These are phyloP conservation scores for Wickerhamomyces sp. DNA, from an alignment of 1,139 yeast genomes.

Conservation along the genomic window DNA sequence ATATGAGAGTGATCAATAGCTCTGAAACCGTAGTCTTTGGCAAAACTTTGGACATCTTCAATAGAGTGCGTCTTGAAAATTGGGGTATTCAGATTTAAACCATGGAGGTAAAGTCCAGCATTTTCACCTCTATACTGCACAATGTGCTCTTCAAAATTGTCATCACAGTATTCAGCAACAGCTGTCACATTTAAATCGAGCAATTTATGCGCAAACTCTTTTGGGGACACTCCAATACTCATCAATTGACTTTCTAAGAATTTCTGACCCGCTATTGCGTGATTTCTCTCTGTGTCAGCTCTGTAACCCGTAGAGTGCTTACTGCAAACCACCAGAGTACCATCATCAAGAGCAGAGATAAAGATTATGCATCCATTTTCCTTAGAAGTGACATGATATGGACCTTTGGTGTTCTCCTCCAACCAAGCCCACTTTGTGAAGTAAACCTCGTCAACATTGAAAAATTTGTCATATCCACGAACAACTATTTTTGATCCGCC, in stretches of 20 bases:
- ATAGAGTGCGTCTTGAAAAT: constrained; percentile 63
- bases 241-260: constrained; percentile 53
- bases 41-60: constrained; percentile 54
- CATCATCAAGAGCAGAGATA: constrained; percentile 69
- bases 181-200: constrained; percentile 62
- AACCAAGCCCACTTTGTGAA: constrained; percentile 48
- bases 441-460: constrained; percentile 66
- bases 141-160: constrained; percentile 90
- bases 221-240: constrained; percentile 32
- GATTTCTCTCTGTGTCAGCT: constrained; percentile 52
- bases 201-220: constrained; percentile 53
- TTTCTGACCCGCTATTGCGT: constrained; percentile 67
- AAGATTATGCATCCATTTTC: constrained; percentile 94
- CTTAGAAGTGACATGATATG: constrained; percentile 75
- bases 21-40: constrained; percentile 67
- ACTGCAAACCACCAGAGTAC: constrained; percentile 75
- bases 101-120: constrained; percentile 88
- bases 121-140: constrained; percentile 60
- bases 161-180: constrained; percentile 92
- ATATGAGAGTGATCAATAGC: constrained; percentile 42
- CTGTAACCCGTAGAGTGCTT: constrained; percentile 82
- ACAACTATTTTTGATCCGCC: constrained; percentile 46
- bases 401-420: constrained; percentile 52
- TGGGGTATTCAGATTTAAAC: constrained; percentile 67
- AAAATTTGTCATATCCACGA: constrained; percentile 94